Base-by-base conservation (phyloP, 805 yeast species). In the Cyberlindnera saturnus region DNA sequence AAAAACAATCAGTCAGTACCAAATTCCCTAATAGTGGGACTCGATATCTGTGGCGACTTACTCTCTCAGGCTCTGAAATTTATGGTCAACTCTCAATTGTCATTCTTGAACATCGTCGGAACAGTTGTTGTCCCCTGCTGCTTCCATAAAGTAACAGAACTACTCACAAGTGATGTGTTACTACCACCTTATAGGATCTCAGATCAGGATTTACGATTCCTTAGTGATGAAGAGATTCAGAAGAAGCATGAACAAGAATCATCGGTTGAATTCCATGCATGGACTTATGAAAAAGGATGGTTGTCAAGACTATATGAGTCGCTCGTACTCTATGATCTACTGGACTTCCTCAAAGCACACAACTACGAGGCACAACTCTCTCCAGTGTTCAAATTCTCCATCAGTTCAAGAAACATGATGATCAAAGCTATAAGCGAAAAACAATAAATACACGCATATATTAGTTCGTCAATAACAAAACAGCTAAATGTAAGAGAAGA, bases 21-120 rank as follows among this genome's bases (percentile, higher is more conserved):
- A 1, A 41, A 37, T 6, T 40, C 38, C 4, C 13, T 51, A 17
- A 14, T 49, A 3, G 36, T 51, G n/a, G 55, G 55, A 14, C 39
- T 51, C 17, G 48, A 49, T 40, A 32, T 37, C 1, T 51, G 55
- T 42, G 51, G 51, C 3, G 50, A 51, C 23, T 30, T 47, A 33
- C 15, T 43, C 4, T 14, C 9, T 14, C 19, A 40, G 9, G 32
- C 41, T 1, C 3, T 44, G 10, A 8, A 20, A 5, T 2, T 15
- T 6, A 13, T 41, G 14, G 28, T 33, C 11, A 19, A 11, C 11
- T n/a, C 28, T 19, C 34, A 32, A 3, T n/a, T 38, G 3, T 16
- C 4, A 1, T 35, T 13, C 13, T 8, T 44, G n/a, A 38, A 44
- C 11, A 9, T 50, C 10, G 20, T 20, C 3, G 49, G 46, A 2